A percentile compares a stretch with the other conserved stretches of the same genome.
phyloP scores from a whole-genome alignment of 768 basidiomycete species.

The Trametes coccinea region DNA sequence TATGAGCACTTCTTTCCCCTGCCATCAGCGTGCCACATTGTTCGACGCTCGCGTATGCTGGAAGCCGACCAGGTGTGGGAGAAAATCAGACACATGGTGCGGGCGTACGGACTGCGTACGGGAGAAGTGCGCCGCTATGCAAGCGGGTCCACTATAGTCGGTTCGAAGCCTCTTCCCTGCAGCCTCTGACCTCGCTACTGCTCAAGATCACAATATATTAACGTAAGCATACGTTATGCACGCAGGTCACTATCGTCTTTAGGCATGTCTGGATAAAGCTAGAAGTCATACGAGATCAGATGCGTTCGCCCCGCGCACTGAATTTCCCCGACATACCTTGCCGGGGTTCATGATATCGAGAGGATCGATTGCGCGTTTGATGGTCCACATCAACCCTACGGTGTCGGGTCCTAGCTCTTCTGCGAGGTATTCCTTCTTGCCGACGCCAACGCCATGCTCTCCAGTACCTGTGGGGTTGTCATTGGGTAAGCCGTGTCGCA shows the following conservation, averaged over 20 bases:
- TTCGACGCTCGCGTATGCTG: not conserved
- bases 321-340: conserved; percentile 45
- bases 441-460: conserved; percentile 86
- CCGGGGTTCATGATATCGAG: conserved; percentile 84
- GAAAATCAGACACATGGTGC: too few species aligned
- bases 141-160: too few species aligned
- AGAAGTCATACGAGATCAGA: not conserved
- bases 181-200: not conserved
- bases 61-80: too few species aligned
- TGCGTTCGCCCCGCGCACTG: not conserved
- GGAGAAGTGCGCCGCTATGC: too few species aligned
- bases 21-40: not conserved
- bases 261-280: conserved; percentile 9
- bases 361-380: conserved; percentile 82
- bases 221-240: not conserved
- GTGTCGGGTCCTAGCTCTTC: conserved; percentile 86
- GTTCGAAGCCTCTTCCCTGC: too few species aligned
- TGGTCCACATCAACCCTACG: conserved; percentile 80
- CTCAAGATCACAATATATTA: not conserved
- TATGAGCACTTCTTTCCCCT: conserved; percentile 25
- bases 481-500: not conserved
- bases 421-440: conserved; percentile 79
- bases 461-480: conserved; percentile 59
- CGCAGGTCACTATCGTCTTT: not conserved
- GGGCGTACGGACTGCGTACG: too few species aligned